These are phyloP conservation scores for Naganishia albida DNA, from an alignment of 1,284 basidiomycete genomes.

Conservation along the genomic window DNA sequence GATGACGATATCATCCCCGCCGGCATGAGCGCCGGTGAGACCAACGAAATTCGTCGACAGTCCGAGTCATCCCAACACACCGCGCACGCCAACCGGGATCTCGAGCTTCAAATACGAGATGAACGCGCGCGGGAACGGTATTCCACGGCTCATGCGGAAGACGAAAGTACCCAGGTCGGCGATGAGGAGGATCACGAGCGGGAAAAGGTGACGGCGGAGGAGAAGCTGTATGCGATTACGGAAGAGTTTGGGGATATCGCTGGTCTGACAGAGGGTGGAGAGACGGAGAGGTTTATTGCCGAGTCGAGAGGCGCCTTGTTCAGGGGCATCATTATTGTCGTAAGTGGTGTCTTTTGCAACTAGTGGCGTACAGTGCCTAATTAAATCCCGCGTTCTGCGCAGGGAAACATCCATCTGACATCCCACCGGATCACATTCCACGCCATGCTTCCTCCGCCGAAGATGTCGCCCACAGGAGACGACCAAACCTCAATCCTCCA, in stretches of 20 bases:
- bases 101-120: not conserved
- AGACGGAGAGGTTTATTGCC: constrained; percentile 60
- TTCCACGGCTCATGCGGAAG: not conserved
- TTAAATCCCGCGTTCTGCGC: constrained; percentile 32
- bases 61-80: constrained; percentile 9
- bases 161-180: constrained; percentile 2
- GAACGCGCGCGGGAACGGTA: constrained; percentile 7
- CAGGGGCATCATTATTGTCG: constrained; percentile 40
- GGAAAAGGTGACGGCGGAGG: constrained; percentile 40
- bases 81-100: constrained; percentile 1
- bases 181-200: constrained; percentile 23
- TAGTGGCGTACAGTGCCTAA: constrained; percentile 17
- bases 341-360: constrained; percentile 50
- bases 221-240: constrained; percentile 49
- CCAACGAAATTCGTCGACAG: constrained; percentile 1
- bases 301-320: constrained; percentile 62
- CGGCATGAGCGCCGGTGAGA: constrained; percentile 11
- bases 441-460: constrained; percentile 62
- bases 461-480: constrained; percentile 44
- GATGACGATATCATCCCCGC: constrained; percentile 22
- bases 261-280: constrained; percentile 54
- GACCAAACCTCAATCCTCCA: constrained; percentile 54
- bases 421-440: constrained; percentile 68
- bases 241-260: constrained; percentile 52
- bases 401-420: constrained; percentile 67